Conservation (phyloP, 148 eudicot genomes). For the Vaccinium corymbosum region DNA sequence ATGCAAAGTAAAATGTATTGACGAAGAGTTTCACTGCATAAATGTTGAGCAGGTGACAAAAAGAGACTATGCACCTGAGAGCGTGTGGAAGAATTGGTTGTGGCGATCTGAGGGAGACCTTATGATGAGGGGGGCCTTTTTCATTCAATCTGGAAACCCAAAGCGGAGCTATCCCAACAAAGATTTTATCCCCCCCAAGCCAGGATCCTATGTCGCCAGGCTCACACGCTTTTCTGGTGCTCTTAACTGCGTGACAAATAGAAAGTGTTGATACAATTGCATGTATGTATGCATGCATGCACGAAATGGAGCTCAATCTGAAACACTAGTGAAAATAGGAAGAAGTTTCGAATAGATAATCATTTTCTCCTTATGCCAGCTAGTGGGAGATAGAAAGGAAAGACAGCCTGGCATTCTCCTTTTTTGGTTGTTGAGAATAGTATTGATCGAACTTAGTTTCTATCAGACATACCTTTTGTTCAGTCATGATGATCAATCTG, state of each 20-base stretch:
- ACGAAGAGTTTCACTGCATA: background rate
- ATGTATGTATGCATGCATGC: background rate
- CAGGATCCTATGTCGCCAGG: slow-evolving; percentile 29
- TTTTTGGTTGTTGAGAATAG: background rate
- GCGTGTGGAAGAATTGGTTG: slow-evolving; percentile 48
- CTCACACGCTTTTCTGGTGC: slow-evolving; percentile 46
- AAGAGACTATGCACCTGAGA: slow-evolving; percentile 43
- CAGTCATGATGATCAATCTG: background rate
- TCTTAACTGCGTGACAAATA: slow-evolving; percentile 28
- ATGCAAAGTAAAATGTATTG: background rate
- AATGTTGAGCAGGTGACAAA: slow-evolving; percentile 39
- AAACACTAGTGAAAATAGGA: background rate
- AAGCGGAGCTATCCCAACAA: background rate
- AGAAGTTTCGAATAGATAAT: background rate
- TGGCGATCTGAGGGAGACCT: slow-evolving; percentile 51
- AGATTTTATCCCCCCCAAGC: slow-evolving; percentile 35
- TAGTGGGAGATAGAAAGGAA: background rate
- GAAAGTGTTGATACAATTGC: slow-evolving; percentile 22
- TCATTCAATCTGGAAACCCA: slow-evolving; percentile 34
- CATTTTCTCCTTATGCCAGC: background rate
- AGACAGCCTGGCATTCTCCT: background rate
- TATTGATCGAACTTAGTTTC: background rate
- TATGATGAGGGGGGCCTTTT: slow-evolving; percentile 44
- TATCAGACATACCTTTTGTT: background rate
- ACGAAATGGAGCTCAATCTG: background rate